Base-by-base conservation (phyloP, 2,329 filamentous ascomycete species). In the Xylariaceae sp. region DNA sequence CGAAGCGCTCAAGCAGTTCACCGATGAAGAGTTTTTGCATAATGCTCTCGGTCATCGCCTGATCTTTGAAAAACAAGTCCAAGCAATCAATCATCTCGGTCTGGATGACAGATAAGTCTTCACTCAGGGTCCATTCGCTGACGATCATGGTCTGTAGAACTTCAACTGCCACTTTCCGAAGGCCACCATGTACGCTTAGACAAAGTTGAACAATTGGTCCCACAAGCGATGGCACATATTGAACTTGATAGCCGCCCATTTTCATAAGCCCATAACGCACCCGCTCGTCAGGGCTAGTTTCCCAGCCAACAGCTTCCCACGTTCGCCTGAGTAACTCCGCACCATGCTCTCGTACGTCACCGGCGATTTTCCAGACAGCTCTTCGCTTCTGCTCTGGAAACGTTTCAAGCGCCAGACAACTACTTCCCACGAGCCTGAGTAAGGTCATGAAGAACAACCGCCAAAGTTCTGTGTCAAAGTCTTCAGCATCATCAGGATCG, bases 361-460 rank as follows among this genome's bases (percentile, higher is more conserved):
- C 95, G 3, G 94, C 95, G 71, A 99, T 97, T 77, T 98, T 99
- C 95, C 96, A 99, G 1, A 98, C 94, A 1, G 95, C 94, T 53
- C 95, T 82, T 41, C 95, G 83, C 77, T 98, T 99, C 76, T 99
- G 95, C 73, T 99, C 96, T 0, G 95, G 92, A 70, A 97, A 98
- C 0, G 93, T 96, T 72, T 99, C 95, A 33, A 99, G 82, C 0
- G 95, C 93, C 17, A 99, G 82, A 0, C 89, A 91, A 31, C 93
- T 87, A 68, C 92, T 97, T 4, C 91, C 91, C 2, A 99, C 91
- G 3, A 98, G 87, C 69, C 91, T 92, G 24, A 99, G 81, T 26
- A 99, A 78, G 0, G 92, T 94, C 16, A 88, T 89, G 71, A 99
- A 97, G 77, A 96, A 97, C 28, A 89, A 81, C 64, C 94, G 93